phyloP scores from a whole-genome alignment of 441 rosid species.

The Syzygium syzygioides region DNA sequence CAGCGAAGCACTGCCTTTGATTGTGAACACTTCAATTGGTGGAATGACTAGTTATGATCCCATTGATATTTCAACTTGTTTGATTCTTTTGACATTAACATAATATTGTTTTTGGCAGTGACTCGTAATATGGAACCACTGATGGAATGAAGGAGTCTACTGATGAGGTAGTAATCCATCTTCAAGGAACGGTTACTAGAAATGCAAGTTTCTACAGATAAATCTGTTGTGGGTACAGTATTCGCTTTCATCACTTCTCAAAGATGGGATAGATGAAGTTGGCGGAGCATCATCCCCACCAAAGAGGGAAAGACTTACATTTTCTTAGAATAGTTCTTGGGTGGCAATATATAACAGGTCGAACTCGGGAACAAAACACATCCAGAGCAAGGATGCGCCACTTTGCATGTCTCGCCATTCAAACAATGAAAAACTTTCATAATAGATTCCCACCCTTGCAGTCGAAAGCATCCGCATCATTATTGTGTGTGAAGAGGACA shows the following conservation, averaged over 20 bases:
- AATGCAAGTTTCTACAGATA: too few relatives aligned
- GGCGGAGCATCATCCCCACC: background rate
- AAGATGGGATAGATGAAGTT: background rate
- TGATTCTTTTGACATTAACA: too few relatives aligned
- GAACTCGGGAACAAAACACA: background rate
- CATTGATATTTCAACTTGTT: too few relatives aligned
- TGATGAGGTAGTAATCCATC: too few relatives aligned
- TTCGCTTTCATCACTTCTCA: background rate
- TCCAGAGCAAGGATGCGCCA: background rate
- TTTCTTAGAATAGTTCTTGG: background rate
- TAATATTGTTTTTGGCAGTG: too few relatives aligned
- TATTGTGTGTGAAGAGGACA: background rate
- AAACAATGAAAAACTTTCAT: background rate
- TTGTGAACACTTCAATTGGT: too few relatives aligned
- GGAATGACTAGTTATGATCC: too few relatives aligned
- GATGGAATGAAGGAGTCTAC: too few relatives aligned
- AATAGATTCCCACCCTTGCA: background rate
- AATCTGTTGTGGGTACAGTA: too few relatives aligned
- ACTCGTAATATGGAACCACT: too few relatives aligned
- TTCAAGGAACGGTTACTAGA: too few relatives aligned
- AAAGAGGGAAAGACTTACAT: background rate
- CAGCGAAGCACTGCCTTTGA: too few relatives aligned
- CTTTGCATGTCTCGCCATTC: background rate
- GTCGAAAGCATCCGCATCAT: background rate
- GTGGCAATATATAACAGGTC: background rate